Evolutionary conservation across 2,329 filamentous ascomycete species (phyloP).

Genomic region (Fusarium sp.): DNA sequence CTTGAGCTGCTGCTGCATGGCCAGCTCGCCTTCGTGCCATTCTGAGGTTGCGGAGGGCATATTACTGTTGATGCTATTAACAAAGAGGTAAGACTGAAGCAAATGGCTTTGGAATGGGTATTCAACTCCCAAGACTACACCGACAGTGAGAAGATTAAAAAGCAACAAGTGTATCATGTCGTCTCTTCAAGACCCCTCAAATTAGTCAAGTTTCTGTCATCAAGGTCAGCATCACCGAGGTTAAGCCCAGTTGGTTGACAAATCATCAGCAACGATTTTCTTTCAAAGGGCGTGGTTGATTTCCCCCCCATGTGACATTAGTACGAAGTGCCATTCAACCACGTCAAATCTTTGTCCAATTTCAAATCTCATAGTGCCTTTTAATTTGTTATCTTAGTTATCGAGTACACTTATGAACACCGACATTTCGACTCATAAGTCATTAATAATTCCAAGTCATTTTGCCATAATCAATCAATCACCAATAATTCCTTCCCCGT

Average conservation of each 20-base stretch:
- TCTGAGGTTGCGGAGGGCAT: slow-evolving; percentile 45
- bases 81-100: slow-evolving; percentile 10
- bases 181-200: background rate
- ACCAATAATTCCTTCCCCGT: slow-evolving; percentile 44
- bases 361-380: slow-evolving; percentile 3
- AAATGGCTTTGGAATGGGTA: slow-evolving; percentile 11
- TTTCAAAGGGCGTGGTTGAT: slow-evolving; percentile 30
- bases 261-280: slow-evolving; percentile 16
- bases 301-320: background rate
- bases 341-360: background rate
- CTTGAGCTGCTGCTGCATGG: slow-evolving; percentile 69
- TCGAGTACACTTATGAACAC: slow-evolving; percentile 3
- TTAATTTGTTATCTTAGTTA: slow-evolving; percentile 3
- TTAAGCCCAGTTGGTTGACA: slow-evolving; percentile 15
- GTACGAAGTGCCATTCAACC: background rate
- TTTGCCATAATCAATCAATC: slow-evolving; percentile 7
- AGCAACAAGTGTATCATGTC: slow-evolving; percentile 8
- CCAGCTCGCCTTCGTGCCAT: slow-evolving; percentile 73
- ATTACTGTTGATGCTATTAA: slow-evolving; percentile 4
- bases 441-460: slow-evolving; percentile 21
- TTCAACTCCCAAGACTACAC: slow-evolving; percentile 9
- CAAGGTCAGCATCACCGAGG: slow-evolving; percentile 1
- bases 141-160: slow-evolving; percentile 1
- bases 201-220: slow-evolving; percentile 23
- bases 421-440: slow-evolving; percentile 22